Evolutionary conservation across 768 basidiomycete species (phyloP), one percentile per base, ranked within the genome.

Genomic region (Phlegmacium glaucopus): DNA sequence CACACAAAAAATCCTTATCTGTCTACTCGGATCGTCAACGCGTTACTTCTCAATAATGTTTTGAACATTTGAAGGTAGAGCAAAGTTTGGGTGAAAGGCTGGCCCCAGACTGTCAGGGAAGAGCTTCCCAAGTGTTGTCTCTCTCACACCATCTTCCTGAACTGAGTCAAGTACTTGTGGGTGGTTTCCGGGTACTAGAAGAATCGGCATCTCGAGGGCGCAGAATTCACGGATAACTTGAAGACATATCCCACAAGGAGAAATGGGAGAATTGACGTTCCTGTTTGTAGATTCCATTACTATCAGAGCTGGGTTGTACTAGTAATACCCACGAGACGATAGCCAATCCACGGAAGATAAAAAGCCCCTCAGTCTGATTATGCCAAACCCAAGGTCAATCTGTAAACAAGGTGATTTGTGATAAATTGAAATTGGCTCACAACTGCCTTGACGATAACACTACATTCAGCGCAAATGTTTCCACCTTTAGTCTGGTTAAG

Each of bases 171-270:
- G 51, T 27, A 57, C 52, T 47, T 75, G 66, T 0, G 77, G 72
- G 56, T 83, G 83, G 57, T 83, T 75, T 2, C 77, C 79, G 2
- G 87, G 85, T 2, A 88, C 78, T 4, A 94, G 81, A 18, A 82
- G 64, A 45, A 87, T 70, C 0, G 90, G 89, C 74, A 86, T 87
- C 17, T 82, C 72, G 30, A 79, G 76, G 6, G 77, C 64, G 57
- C 89, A 93, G 57, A 95, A 94, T 58, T 95, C 93, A 48, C 89
- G 82, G 41, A 92, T 77, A 42, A 96, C 78, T 62, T 97, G 94
- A 7, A 95, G 85, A 57, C 94, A 99, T 39, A 94, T 83, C 3
- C 95, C 95, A 63, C 96, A 98, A 0, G 95, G 95, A 1, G 93
- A 87, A 38, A 88, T 71, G 0, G 83, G 61, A 0, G 72, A 61